These are phyloP conservation scores for Metschnikowia reukaufii DNA, from an alignment of 805 yeast genomes.

Conservation along the genomic window DNA sequence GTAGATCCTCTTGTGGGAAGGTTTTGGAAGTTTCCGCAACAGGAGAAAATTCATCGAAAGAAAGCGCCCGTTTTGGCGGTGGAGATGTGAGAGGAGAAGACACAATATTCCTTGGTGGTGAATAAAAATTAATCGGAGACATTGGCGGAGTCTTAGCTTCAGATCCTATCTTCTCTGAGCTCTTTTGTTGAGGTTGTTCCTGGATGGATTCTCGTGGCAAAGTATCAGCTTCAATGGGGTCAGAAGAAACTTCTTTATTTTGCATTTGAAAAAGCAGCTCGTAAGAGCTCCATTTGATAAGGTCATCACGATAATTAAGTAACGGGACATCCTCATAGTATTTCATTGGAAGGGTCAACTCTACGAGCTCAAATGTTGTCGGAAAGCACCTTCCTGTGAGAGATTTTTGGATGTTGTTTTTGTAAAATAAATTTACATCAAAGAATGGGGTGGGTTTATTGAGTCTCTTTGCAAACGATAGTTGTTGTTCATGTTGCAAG, in stretches of 20 bases:
- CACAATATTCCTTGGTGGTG: not conserved
- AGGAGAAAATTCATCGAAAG: not conserved
- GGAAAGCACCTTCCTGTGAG: conserved; percentile 20
- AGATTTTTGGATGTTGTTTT: conserved; percentile 3
- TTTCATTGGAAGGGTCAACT: conserved; percentile 20
- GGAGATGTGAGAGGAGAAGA: conserved; percentile 2
- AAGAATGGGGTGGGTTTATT: conserved; percentile 15
- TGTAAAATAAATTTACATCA: conserved; percentile 11
- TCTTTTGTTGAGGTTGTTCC: not conserved
- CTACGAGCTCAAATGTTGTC: conserved; percentile 31
- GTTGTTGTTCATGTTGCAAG: conserved; percentile 22
- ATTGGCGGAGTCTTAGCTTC: not conserved
- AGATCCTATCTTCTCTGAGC: not conserved
- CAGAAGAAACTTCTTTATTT: not conserved
- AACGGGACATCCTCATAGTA: conserved; percentile 19
- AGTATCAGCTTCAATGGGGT: not conserved
- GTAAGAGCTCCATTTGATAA: conserved; percentile 24
- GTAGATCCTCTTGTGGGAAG: conserved; percentile 8
- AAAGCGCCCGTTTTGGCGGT: not conserved
- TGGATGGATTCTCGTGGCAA: not conserved
- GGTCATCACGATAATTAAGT: conserved; percentile 21
- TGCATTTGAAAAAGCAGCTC: conserved; percentile 19
- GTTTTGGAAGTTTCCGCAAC: not conserved
- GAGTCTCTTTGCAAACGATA: conserved; percentile 30
- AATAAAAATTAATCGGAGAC: not conserved